Percentiles rank a stretch among this genome's conserved stretches.
These are phyloP conservation scores for Fusarium armeniacum DNA, from an alignment of 2,329 filamentous ascomycete species.

Conservation along the genomic window DNA sequence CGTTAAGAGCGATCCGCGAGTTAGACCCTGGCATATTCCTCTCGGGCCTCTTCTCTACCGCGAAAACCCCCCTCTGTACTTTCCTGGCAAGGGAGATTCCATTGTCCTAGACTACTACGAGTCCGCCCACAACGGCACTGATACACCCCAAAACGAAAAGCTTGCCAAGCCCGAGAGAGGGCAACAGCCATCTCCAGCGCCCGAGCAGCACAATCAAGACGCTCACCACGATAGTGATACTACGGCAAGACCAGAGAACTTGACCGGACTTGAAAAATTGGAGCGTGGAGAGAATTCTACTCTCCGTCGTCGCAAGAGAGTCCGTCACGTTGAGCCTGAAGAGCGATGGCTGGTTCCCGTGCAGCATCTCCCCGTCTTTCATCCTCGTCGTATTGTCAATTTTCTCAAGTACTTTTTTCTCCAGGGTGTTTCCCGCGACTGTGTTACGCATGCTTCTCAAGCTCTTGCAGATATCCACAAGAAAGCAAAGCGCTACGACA, in stretches of 20 bases:
- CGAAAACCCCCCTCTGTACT: neutral
- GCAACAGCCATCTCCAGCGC: fast-evolving
- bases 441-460: neutral
- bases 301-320: neutral
- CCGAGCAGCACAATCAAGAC: neutral
- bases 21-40: neutral
- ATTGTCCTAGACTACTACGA: neutral
- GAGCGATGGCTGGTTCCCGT: neutral
- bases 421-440: neutral
- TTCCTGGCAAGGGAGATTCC: neutral
- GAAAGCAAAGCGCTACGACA: slow-evolving; percentile 1
- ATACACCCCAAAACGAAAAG: neutral
- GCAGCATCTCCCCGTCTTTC: neutral
- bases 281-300: neutral
- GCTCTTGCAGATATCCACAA: neutral
- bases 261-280: neutral
- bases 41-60: neutral
- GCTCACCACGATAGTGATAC: neutral
- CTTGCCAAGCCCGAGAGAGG: neutral
- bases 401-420: neutral
- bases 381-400: neutral
- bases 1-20: neutral
- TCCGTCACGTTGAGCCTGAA: neutral
- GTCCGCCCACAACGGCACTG: neutral
- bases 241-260: neutral